Evolutionary conservation across 2,329 filamentous ascomycete genomes (phyloP), one percentile per base, ranked within the genome.

Genomic region (Ambrosiella cleistominuta): DNA sequence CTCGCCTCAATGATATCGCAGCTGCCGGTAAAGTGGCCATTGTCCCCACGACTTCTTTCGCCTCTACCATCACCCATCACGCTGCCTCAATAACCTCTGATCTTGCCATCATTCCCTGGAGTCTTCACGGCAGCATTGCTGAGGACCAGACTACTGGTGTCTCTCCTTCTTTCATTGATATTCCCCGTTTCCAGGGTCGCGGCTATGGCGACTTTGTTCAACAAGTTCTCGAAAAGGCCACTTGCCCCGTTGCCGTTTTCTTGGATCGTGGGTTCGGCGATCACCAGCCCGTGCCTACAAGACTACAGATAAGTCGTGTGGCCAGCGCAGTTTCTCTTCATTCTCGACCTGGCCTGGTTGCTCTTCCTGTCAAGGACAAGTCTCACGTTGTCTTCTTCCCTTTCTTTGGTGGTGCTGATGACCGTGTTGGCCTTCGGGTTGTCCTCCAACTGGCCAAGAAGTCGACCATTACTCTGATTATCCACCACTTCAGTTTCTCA

Each of bases 61-160:
- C 89, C 0, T 86, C 91, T 59, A 87, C 86, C 0, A 74, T 97
- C 7, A 75, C 80, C 40, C 78, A 75, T 35, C 83, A 85, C 62
- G 86, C 85, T 0, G 77, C 80, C 3, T 82, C 89, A 60, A 78
- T 86, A 12, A 73, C 72, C 1, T 82, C 85, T 0, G 86, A 91
- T 64, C 78, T 91, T 35, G 75, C 95, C 5, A 74, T 97, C 2
- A 78, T 97, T 5, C 91, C 91, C 0, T 97, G 93, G 91, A 91
- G 85, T 64, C 86, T 94, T 64, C 84, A 82, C 0, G 88, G 88
- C 11, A 81, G 79, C 61, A 77, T 91, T 64, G 78, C 77, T 7
- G 89, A 96, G 61, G 78, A 82, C 45, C 73, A 72, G 62, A 67
- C 60, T 61, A 56, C 55, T 15, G 53, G 54, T 15, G n/a, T 60